A percentile compares a stretch with the other conserved stretches of the same genome.
Evolutionary conservation across 1,139 yeast genomes (phyloP).

Genomic region (Sugiyamaella neomexicana): DNA sequence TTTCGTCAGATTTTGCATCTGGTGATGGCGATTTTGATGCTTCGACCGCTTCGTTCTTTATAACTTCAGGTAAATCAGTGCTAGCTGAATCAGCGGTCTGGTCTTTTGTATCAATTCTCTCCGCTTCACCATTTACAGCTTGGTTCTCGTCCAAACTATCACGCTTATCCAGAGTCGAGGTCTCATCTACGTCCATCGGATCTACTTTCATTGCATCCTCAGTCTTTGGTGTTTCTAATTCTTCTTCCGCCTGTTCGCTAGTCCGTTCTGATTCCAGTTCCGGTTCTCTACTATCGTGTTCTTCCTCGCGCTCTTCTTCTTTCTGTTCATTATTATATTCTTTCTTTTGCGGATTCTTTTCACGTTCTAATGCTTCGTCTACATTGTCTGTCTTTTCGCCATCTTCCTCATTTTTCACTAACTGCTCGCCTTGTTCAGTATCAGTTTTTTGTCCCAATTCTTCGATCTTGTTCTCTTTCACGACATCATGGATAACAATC

Average conservation of each 20-base stretch:
- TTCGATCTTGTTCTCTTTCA: slow-evolving; percentile 2
- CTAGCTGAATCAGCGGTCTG: neutral
- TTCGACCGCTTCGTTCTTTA: neutral
- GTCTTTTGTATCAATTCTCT: neutral
- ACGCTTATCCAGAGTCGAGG: neutral
- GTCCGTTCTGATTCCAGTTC: neutral
- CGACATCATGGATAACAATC: slow-evolving; percentile 16
- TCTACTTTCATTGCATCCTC: neutral
- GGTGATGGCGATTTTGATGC: neutral
- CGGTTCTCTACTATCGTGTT: neutral
- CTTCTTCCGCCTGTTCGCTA: neutral
- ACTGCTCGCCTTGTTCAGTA: neutral
- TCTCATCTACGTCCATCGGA: slow-evolving; percentile 1
- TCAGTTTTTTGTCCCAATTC: neutral
- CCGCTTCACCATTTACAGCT: neutral
- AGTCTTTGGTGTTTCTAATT: neutral
- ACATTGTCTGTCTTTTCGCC: neutral
- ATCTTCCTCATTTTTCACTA: neutral
- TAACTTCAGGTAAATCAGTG: neutral
- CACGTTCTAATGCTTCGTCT: slow-evolving; percentile 18
- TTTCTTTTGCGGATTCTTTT: neutral
- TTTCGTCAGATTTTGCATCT: slow-evolving; percentile 9
- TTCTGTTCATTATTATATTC: neutral
- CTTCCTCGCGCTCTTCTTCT: neutral
- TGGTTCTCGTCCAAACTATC: neutral